Evolutionary conservation across 495 filamentous ascomycete genomes (phyloP), one percentile per base, ranked within the genome.

Genomic region (Aspergillus coremiiformis): DNA sequence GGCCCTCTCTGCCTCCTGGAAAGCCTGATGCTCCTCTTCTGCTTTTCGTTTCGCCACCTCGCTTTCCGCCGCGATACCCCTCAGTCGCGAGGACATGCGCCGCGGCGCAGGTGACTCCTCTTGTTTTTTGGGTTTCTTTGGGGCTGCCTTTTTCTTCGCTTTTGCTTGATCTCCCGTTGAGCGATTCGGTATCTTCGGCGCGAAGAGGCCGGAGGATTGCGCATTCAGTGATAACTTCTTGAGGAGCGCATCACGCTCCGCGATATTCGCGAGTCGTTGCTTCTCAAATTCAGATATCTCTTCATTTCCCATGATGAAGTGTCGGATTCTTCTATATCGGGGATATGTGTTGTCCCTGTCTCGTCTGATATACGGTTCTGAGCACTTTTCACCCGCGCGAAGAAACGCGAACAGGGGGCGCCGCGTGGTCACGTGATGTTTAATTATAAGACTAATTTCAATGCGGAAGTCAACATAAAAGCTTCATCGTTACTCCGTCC

Each of bases 21-120:
- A 66, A 1, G 74, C 79, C 27, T 84, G 80, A 37, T 80, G 67
- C 33, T 91, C 82, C 3, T 89, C 82, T 49, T 93, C 88, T 0
- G 80, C 79, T 63, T 94, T 94, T 54, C 89, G 79, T 65, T 93
- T 94, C 10, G 84, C 81, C 17, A 80, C 77, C 50, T 87, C 83
- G 44, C 84, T 85, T 56, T 87, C 85, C 26, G 85, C 83, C 6
- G 78, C 72, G 9, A 89, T 72, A 17, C 86, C 85, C 10, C 75
- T 71, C 19, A 89, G 63, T 4, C 86, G 78, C 0, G 84, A 85
- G 1, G 84, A 87, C 15, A 78, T 85, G 10, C 86, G 76, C 3
- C 78, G 73, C 0, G 84, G 84, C 0, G 71, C 60, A 8, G 58
- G 53, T 5, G 71, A 62, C 33, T 74, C 70, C 35, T 77, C 65